These are phyloP conservation scores for Sporothrix humicola DNA, from an alignment of 2,329 filamentous ascomycete species.

Conservation along the genomic window DNA sequence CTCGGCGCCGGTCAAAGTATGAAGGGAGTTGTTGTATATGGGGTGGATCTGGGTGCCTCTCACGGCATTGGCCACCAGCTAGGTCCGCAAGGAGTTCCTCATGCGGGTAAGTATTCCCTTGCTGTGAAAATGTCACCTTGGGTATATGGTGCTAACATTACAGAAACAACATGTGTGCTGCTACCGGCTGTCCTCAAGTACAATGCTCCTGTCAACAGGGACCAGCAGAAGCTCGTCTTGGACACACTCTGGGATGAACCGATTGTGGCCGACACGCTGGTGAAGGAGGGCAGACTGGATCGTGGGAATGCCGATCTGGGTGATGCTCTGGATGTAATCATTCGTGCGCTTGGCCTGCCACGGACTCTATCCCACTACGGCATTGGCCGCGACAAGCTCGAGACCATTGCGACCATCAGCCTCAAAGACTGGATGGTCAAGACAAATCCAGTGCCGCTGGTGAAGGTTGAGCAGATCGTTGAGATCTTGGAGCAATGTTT, in stretches of 20 bases:
- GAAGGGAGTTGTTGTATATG: slow-evolving; percentile 46
- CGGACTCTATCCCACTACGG: slow-evolving; percentile 54
- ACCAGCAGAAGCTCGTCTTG: slow-evolving; percentile 48
- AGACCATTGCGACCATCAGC: slow-evolving; percentile 52
- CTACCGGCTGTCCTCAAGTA: slow-evolving; percentile 59
- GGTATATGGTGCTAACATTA: background rate
- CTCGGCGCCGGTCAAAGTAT: slow-evolving; percentile 57
- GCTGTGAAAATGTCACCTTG: background rate
- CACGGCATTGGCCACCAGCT: slow-evolving; percentile 53
- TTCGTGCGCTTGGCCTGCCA: slow-evolving; percentile 57
- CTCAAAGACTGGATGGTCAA: slow-evolving; percentile 53
- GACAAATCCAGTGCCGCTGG: slow-evolving; percentile 55
- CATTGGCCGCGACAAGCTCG: slow-evolving; percentile 53
- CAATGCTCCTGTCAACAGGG: slow-evolving; percentile 50
- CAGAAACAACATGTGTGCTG: slow-evolving; percentile 61
- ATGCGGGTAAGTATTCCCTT: slow-evolving; percentile 49
- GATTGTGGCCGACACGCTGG: slow-evolving; percentile 46
- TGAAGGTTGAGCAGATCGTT: slow-evolving; percentile 52
- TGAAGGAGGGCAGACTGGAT: slow-evolving; percentile 36
- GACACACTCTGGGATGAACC: slow-evolving; percentile 48
- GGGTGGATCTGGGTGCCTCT: slow-evolving; percentile 48
- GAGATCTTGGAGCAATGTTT: slow-evolving; percentile 53
- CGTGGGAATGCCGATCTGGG: slow-evolving; percentile 50
- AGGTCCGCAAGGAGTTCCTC: slow-evolving; percentile 40
- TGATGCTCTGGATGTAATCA: slow-evolving; percentile 54